phyloP scores from a whole-genome alignment of 2,329 filamentous ascomycete species.

The Aspergillus sp. region DNA sequence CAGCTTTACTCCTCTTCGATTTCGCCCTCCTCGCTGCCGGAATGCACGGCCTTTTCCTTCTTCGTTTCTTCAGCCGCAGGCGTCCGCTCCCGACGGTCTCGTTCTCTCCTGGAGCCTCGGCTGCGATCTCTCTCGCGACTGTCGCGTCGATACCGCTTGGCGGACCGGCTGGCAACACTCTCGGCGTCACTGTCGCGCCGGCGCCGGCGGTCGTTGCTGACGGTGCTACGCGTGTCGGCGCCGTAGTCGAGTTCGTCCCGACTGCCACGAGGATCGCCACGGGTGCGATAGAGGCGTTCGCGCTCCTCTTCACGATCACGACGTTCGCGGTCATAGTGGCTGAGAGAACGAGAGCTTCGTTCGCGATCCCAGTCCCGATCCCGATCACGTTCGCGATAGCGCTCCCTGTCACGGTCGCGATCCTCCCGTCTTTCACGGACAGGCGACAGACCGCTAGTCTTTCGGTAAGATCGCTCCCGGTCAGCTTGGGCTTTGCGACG shows the following conservation, averaged over 20 bases:
- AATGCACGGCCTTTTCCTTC: conserved; percentile 59
- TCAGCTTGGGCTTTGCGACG: conserved; percentile 90
- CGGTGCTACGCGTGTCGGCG: conserved; percentile 59
- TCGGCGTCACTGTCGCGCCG: conserved; percentile 76
- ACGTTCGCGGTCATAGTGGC: conserved; percentile 74
- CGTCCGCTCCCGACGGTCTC: conserved; percentile 47
- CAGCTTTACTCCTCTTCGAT: conserved; percentile 70
- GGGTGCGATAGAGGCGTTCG: conserved; percentile 77
- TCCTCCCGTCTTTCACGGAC: conserved; percentile 37
- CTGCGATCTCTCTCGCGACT: conserved; percentile 37
- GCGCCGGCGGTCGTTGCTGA: conserved; percentile 67
- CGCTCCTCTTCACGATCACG: conserved; percentile 86
- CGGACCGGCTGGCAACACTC: conserved; percentile 55
- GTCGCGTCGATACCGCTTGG: conserved; percentile 55
- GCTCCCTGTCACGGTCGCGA: conserved; percentile 35
- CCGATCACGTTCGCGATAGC: conserved; percentile 38
- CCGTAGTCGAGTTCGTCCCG: conserved; percentile 91
- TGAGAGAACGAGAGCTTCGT: conserved; percentile 28
- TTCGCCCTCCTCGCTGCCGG: conserved; percentile 95
- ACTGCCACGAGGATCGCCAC: conserved; percentile 75
- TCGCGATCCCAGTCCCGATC: conserved; percentile 38
- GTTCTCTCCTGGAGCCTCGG: conserved; percentile 51
- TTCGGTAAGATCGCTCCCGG: conserved; percentile 89
- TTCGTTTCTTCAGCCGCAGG: conserved; percentile 33
- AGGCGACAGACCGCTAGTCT: conserved; percentile 64